Conservation (phyloP, 1,139 yeast species). For the Yamadazyma sp. region DNA sequence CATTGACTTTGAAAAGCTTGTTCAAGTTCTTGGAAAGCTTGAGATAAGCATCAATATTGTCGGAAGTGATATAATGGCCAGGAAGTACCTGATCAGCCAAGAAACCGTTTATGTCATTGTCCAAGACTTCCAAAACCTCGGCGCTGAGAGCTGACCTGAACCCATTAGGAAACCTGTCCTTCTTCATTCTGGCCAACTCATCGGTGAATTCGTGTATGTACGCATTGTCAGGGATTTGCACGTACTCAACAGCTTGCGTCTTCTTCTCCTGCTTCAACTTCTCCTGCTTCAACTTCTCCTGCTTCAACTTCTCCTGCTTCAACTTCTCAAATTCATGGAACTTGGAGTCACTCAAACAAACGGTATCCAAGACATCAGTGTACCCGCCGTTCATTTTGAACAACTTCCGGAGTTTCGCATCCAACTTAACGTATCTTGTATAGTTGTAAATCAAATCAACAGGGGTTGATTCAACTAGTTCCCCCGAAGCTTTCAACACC, state of each 20-base stretch:
- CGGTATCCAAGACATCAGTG: conserved; percentile 33
- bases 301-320: neutral
- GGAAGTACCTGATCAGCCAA: conserved; percentile 13
- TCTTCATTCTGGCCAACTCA: conserved; percentile 21
- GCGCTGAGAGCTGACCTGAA: conserved; percentile 15
- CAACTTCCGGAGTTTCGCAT: conserved; percentile 19
- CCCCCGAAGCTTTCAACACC: conserved; percentile 11
- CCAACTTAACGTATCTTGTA: conserved; percentile 7
- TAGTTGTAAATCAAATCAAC: conserved; percentile 2
- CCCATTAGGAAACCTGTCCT: conserved; percentile 18
- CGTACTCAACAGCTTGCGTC: conserved; percentile 8
- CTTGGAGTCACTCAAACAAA: conserved; percentile 24
- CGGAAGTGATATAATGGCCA: conserved; percentile 15
- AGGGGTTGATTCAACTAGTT: conserved; percentile 6
- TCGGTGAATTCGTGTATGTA: conserved; percentile 23
- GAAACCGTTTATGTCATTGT: conserved; percentile 18
- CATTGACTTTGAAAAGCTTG: conserved; percentile 27
- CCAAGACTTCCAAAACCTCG: conserved; percentile 18
- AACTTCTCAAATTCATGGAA: conserved; percentile 24
- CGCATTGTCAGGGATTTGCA: conserved; percentile 22
- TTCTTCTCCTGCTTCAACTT: conserved; percentile 6
- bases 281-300: no score
- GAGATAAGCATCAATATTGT: conserved; percentile 20
- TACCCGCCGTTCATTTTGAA: conserved; percentile 30
- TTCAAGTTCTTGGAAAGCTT: conserved; percentile 19